A percentile compares a stretch with the other conserved stretches of the same genome.
phyloP scores from a whole-genome alignment of 768 basidiomycete genomes.

The Auriculariales sp. region DNA sequence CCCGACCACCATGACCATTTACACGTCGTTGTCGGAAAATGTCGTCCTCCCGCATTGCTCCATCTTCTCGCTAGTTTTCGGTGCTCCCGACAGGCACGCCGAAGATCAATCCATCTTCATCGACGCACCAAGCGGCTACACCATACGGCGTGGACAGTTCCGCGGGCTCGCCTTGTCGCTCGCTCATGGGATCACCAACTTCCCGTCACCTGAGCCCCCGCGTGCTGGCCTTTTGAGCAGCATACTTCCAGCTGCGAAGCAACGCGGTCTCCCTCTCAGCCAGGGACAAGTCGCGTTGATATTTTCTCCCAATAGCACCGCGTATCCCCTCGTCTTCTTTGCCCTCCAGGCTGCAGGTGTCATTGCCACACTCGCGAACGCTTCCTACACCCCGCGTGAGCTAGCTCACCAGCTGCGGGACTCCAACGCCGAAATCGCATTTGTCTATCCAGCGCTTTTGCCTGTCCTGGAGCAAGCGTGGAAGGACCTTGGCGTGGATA shows the following conservation, averaged over 20 bases:
- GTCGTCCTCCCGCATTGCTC: conserved; percentile 26
- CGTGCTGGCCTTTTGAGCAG: conserved; percentile 21
- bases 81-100: conserved; percentile 27
- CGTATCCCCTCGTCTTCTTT: conserved; percentile 34
- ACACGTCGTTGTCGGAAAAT: conserved; percentile 28
- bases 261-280: conserved; percentile 16
- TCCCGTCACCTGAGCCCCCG: background rate
- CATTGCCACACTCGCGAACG: conserved; percentile 59
- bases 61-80: conserved; percentile 35
- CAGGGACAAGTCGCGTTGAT: conserved; percentile 48
- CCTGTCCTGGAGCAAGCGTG: conserved; percentile 44
- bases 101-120: conserved; percentile 40
- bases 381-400: conserved; percentile 51
- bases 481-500: conserved; percentile 28
- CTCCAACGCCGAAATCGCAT: conserved; percentile 45
- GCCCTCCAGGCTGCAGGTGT: conserved; percentile 49
- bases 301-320: conserved; percentile 54
- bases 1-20: conserved; percentile 20
- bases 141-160: conserved; percentile 40
- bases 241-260: conserved; percentile 6
- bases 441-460: conserved; percentile 50
- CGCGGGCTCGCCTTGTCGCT: conserved; percentile 39
- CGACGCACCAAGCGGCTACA: conserved; percentile 44
- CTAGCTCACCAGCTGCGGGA: conserved; percentile 59
- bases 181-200: conserved; percentile 26